Base-by-base conservation (phyloP, 1,139 yeast genomes). In the Tardiomyces digboiensis region DNA sequence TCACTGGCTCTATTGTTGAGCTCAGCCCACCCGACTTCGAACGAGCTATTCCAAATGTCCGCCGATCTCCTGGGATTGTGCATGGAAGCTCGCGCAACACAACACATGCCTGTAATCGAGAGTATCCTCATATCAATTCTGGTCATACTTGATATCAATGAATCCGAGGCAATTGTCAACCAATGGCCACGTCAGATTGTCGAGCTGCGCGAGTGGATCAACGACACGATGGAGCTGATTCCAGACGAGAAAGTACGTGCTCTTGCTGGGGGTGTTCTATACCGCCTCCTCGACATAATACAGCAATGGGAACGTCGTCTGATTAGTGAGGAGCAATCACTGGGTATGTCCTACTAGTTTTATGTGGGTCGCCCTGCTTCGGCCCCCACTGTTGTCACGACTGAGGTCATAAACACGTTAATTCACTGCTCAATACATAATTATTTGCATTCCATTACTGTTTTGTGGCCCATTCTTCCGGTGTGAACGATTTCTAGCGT, bases 1-100 rank as follows among this genome's bases (percentile, higher is more conserved):
- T 78, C 86, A 0, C 56, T 83, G 47, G 70, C 78, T 0, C 57
- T 82, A 19, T 54, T 82, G 6, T 59, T 80, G 21, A 77, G 77
- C 44, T 66, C 79, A 42, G 78, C 83, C 0, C 73, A 74, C 49
- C 86, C 87, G 0, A 61, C 76, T 0, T 65, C 75, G 0, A 53
- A 62, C 0, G 74, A 76, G 45, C 52, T 78, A 19, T 60, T 65
- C 1, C 84, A 77, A 38, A 80, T 82, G 86, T 65, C 76, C 1
- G 60, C 65, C 2, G 89, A 81, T 51, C 62, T 71, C 44, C 52
- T 81, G 19, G 61, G 66, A 1, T 57, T 80, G 2, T 55, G 71
- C 1, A 55, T 55, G 20, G 40, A 52, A 13, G 47, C 55, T 21
- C 46, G 59, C 7, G 41, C 44, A 2, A 36, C 40, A 18, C 45